Conservation (phyloP, 2,329 filamentous ascomycete species). For the Aspergillus sojae region DNA sequence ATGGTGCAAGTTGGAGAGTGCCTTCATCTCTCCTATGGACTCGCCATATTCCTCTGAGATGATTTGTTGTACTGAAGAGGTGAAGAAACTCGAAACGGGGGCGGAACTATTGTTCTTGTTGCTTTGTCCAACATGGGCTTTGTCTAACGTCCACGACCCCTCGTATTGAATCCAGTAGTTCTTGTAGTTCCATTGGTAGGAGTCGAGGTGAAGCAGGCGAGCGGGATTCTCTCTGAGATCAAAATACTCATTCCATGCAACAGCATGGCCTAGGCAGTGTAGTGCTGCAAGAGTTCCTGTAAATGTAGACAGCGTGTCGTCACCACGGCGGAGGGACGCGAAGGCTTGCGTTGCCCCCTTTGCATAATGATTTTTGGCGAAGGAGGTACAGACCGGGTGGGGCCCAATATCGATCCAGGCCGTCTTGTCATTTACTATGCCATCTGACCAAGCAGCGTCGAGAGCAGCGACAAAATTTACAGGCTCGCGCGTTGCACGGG, state of each 20-base stretch:
- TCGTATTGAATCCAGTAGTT: slow-evolving; percentile 73
- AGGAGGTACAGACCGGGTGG: slow-evolving; percentile 68
- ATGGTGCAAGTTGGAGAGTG: slow-evolving; percentile 45
- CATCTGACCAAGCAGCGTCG: slow-evolving; percentile 56
- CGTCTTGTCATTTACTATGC: slow-evolving; percentile 61
- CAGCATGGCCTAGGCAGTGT: slow-evolving; percentile 62
- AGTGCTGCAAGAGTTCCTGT: slow-evolving; percentile 60
- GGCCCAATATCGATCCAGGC: slow-evolving; percentile 76
- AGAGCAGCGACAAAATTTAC: slow-evolving; percentile 71
- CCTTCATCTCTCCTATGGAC: slow-evolving; percentile 30
- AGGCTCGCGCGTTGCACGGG: slow-evolving; percentile 66
- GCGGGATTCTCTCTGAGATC: slow-evolving; percentile 61
- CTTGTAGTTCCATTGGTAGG: slow-evolving; percentile 71
- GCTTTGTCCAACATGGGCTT: slow-evolving; percentile 44
- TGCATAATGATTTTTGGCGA: slow-evolving; percentile 64
- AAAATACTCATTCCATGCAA: slow-evolving; percentile 74
- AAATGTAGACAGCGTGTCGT: slow-evolving; percentile 67
- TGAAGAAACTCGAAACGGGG: slow-evolving; percentile 7
- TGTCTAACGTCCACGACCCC: slow-evolving; percentile 72
- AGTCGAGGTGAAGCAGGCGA: slow-evolving; percentile 63
- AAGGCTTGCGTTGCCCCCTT: slow-evolving; percentile 57
- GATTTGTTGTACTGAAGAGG: slow-evolving; percentile 28
- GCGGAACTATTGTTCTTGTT: not conserved
- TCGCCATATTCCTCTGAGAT: slow-evolving; percentile 36
- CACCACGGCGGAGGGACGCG: slow-evolving; percentile 64